A percentile compares a stretch with the other conserved stretches of the same genome.
These are phyloP conservation scores for Fistulinella prunicolor DNA, from an alignment of 768 basidiomycete species.

Conservation along the genomic window DNA sequence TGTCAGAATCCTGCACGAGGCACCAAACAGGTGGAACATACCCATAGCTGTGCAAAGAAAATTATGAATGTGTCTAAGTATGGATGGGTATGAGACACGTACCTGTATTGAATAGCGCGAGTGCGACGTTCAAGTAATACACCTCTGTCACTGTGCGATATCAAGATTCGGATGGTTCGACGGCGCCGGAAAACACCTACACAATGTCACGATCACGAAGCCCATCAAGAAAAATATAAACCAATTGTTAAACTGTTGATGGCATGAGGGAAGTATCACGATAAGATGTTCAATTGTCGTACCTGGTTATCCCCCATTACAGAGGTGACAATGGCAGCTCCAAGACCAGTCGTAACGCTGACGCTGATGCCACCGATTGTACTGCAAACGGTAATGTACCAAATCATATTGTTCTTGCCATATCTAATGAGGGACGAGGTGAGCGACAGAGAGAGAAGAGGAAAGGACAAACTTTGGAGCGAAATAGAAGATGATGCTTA, in stretches of 20 bases:
- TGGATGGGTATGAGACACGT: conserved; percentile 21
- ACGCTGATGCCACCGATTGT: conserved; percentile 96
- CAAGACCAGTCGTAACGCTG: conserved; percentile 91
- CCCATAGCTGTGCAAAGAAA: conserved; percentile 55
- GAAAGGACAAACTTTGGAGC: conserved; percentile 60
- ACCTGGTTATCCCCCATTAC: conserved; percentile 78
- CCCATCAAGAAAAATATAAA: conserved; percentile 85
- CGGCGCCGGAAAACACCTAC: conserved; percentile 40
- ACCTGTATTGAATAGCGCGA: conserved; percentile 94
- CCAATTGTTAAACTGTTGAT: conserved; percentile 79
- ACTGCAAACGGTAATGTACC: conserved; percentile 93
- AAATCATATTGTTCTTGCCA: conserved; percentile 91
- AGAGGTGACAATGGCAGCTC: conserved; percentile 83
- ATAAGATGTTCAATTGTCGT: conserved; percentile 10
- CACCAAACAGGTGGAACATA: conserved; percentile 29
- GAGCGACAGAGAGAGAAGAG: neutral
- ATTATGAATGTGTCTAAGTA: conserved; percentile 1
- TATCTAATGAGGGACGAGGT: conserved; percentile 42
- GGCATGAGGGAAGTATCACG: neutral
- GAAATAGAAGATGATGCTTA: conserved; percentile 79
- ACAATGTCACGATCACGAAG: conserved; percentile 79
- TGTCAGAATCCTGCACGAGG: conserved; percentile 13
- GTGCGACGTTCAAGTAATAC: conserved; percentile 92
- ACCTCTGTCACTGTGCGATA: conserved; percentile 71
- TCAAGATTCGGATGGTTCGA: conserved; percentile 4